These are phyloP conservation scores for Didymella glomerata DNA, from an alignment of 2,329 filamentous ascomycete genomes.

Conservation along the genomic window DNA sequence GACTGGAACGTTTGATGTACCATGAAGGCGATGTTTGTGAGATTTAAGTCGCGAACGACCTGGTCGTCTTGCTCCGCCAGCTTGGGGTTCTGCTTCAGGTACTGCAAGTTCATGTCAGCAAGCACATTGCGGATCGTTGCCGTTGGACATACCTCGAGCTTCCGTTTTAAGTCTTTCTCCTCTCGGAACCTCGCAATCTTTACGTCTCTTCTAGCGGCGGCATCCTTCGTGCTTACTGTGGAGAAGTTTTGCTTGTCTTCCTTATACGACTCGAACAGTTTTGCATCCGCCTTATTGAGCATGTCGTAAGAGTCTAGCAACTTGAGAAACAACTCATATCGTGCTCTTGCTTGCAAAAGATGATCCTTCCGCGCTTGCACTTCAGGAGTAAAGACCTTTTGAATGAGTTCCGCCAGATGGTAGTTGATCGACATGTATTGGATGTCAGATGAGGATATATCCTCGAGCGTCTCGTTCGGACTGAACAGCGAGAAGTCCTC, in stretches of 20 bases:
- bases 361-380: conserved; percentile 62
- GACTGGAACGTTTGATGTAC: conserved; percentile 84
- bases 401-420: conserved; percentile 79
- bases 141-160: conserved; percentile 69
- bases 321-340: conserved; percentile 81
- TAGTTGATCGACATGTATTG: conserved; percentile 82
- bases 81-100: conserved; percentile 66
- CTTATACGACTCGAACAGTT: conserved; percentile 75
- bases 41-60: conserved; percentile 77
- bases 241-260: conserved; percentile 78
- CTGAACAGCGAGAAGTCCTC: conserved; percentile 83
- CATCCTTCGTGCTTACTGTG: conserved; percentile 71
- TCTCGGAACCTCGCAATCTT: conserved; percentile 87
- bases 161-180: conserved; percentile 85
- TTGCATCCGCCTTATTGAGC: conserved; percentile 69
- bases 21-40: conserved; percentile 76
- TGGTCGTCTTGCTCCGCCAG: conserved; percentile 81
- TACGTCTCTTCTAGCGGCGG: conserved; percentile 75
- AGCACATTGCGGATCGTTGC: background rate
- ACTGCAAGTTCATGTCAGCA: conserved; percentile 52
- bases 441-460: conserved; percentile 83
- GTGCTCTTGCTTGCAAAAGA: conserved; percentile 69
- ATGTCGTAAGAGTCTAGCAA: conserved; percentile 81
- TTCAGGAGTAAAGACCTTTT: conserved; percentile 69
- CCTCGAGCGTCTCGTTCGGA: conserved; percentile 86